Evolutionary conservation across 148 eudicot species (phyloP), one percentile per base, ranked within the genome.

Genomic region (Euryodendron excelsum): DNA sequence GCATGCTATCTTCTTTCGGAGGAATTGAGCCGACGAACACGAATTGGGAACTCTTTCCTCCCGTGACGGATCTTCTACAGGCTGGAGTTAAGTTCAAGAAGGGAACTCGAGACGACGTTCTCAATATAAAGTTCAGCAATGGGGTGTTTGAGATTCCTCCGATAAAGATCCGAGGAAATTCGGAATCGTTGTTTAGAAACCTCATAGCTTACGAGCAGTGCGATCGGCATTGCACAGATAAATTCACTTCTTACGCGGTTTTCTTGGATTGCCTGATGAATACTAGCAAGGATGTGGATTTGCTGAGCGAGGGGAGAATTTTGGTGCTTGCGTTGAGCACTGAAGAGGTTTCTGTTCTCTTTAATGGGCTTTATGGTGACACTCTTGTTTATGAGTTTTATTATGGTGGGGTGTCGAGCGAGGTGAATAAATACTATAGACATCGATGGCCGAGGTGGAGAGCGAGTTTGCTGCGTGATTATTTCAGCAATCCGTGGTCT

Each of bases 231-330:
- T 34, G 69, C 23, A 64, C n/a, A 9, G 44, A 64, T 8, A 33
- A 64, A 39, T 34, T 64, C 9, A 64, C 69, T 33, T 64, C 69
- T 34, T 64, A 64, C 17, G 69, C 69, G 15, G 69, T 64, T 39
- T 33, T 64, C 3, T 64, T 64, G 23, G 69, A 64, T 64, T 64
- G 69, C 41, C 69, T 64, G 1, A 31, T 64, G n/a, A 64, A 64
- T 2, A 34, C 69, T 18, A 64, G 41, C 21, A 18, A 64, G 69
- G 69, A 64, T 33, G 69, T n/a, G 0, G 44, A 64, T 64, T 64
- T 18, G 25, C 69, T 64, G n/a, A n/a, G n/a, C n/a, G 67, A 63
- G 0, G 37, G 28, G 39, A 31, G 67, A 63, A 63, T 63, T 15
- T 15, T 63, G 31, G 67, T 7, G 31, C 67, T 3, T 28, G 39